phyloP scores from a whole-genome alignment of 148 eudicot genomes.

The Chenopodium formosanum region DNA sequence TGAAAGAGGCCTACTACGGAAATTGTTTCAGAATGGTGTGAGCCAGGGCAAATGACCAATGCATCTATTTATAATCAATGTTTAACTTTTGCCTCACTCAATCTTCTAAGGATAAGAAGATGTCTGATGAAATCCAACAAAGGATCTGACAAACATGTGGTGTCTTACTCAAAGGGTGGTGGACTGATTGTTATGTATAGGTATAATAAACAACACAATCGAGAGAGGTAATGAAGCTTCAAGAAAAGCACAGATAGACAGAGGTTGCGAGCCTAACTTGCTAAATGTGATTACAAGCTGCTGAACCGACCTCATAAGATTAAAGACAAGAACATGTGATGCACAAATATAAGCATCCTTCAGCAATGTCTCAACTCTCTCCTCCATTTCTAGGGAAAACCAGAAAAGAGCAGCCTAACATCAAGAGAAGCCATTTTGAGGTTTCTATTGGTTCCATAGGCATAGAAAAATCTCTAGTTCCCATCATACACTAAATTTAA shows the following conservation, averaged over 20 bases:
- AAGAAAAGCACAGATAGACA: not conserved
- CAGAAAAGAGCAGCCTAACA: not conserved
- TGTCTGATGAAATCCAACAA: not conserved
- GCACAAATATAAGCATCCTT: not conserved
- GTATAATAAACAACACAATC: not conserved
- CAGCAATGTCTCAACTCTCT: not conserved
- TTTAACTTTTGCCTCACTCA: not conserved
- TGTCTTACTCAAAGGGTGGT: no score
- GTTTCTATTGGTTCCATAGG: not conserved
- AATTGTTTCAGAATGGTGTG: not conserved
- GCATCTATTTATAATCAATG: not conserved
- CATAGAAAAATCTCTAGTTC: not conserved
- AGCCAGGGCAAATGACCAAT: not conserved
- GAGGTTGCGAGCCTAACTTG: not conserved
- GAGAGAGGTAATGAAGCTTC: not conserved
- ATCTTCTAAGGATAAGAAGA: not conserved
- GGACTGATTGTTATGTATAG: no score
- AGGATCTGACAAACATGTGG: not conserved
- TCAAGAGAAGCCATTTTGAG: not conserved
- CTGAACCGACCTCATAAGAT: not conserved
- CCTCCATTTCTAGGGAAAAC: not conserved
- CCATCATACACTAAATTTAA: constrained; percentile 3
- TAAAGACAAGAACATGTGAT: not conserved
- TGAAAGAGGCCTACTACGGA: not conserved
- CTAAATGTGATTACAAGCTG: not conserved